Evolutionary conservation across 1,284 basidiomycete genomes (phyloP), one percentile per base, ranked within the genome.

Genomic region (Cutaneotrichosporon dermatis): DNA sequence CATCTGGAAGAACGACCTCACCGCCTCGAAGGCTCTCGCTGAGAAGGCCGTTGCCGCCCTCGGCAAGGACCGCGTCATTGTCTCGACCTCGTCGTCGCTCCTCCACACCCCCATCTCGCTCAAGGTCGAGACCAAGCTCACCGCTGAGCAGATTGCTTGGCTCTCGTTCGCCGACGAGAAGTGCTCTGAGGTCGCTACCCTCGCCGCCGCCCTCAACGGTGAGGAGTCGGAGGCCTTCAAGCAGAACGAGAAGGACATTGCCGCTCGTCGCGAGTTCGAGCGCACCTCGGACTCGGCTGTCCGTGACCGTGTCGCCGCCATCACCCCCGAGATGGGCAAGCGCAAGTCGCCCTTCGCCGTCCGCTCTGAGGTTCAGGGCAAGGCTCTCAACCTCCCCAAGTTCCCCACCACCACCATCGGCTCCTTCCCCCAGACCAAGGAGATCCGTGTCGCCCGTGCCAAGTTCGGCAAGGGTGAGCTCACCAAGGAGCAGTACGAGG

Each of bases 381-480:
- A 90, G 81, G 84, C 89, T 76, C 86, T 97, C 77, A 84, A 89
- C 70, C 86, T 99, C 36, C 96, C 96, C 79, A 89, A 88, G 80
- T 99, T 99, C 88, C 93, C 95, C 63, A 98, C 94, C 69, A 99
- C 95, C 67, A 98, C 94, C 71, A 98, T 98, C 71, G 95, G 94
- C 66, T 98, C 95, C 48, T 99, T 97, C 90, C 92, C 92, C 72
- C 93, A 99, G 88, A 99, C 96, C 78, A 96, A 97, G 82, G 95
- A 99, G 82, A 99, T 99, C 73, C 93, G 94, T 81, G 83, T 84
- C 71, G 93, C 93, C 71, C 94, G 94, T 83, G 88, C 93, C 68
- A 95, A 92, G 82, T 86, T 94, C 76, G 87, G 85, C 81, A 99
- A 99, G 84, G 86, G 87, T 70, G 92, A 97, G 77, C 83, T 99